Base-by-base conservation (phyloP, 176 grass and related monocot species). In the Thalia dealbata region DNA sequence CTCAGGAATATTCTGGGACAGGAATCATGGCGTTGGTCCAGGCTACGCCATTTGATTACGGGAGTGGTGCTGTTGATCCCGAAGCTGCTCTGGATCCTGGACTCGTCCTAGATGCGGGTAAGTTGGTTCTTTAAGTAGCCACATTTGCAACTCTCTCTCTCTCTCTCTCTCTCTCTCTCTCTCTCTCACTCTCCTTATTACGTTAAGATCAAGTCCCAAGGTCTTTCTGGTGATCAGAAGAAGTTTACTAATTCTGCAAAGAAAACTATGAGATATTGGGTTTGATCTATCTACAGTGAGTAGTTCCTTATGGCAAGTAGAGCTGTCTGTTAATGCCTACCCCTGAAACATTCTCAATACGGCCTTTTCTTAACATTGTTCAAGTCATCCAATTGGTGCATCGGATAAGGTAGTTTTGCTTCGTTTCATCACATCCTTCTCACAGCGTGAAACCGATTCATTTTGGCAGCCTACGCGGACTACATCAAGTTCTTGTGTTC, bases 1-100 rank as follows among this genome's bases (percentile, higher is more conserved):
- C 95, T 23, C 95, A 99, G 50, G 80, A 99, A 38, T 99, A 91
- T 81, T 75, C 95, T 3, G 44, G 73, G 64, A 80, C 81, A 72
- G 95, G 92, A 76, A 88, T 91, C 60, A 35, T 93, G 87, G 88
- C 85, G 22, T 81, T 99, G 24, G 81, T 73, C 22, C 74, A 75
- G 66, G 95, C 87, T 67, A 99, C 90, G 50, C 87, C 95, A 15
- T 99, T 99, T 81, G 95, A 99, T 82, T 99, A 92, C 84, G 95
- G 95, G 51, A 93, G 90, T 41, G 95, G 95, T 3, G 95, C 87
- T 0, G 95, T 99, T 75, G 82, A 99, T 67, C 95, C 90, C 50
- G 93, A 88, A 91, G 85, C 79, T 43, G 95, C 95, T 70, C 59
- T 99, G 42, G 90, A 99, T 79, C 90, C 95, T 73, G 95, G 95